Base-by-base conservation (phyloP, 768 basidiomycete genomes). In the Hericium rajendrae region DNA sequence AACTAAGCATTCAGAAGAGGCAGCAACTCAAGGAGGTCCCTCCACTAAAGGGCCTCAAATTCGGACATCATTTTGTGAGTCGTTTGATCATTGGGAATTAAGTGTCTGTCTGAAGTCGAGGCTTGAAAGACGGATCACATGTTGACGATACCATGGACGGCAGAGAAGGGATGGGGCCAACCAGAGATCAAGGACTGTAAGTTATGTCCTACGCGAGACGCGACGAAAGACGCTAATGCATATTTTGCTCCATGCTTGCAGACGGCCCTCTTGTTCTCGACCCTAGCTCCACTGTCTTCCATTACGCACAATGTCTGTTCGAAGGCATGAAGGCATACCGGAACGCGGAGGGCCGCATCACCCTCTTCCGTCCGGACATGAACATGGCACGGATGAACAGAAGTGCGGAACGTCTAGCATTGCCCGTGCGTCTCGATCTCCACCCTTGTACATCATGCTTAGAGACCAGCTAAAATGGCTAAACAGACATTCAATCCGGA, bases 321-420 rank as follows among this genome's bases (percentile, higher is more conserved):
- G 78, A 81, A 61, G 75, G 79, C 11, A 69, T 80, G 68, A 80
- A 81, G 62, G 79, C 78, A 1, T 80, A 79, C 63, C 69, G 73
- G 54, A 70, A 73, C 56, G 68, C 74, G 51, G 68, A 71, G 56
- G 77, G 75, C 6, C 72, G 71, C 20, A 68, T 78, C 13, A 70
- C 74, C 10, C 62, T 79, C 37, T 80, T 81, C 70, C 66, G 79
- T 41, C 79, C 78, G 10, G 78, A 80, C 64, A 72, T 73, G 73
- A 80, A 80, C 66, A 80, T 80, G 78, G 68, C 70, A 38, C 69
- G 79, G 18, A 76, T 81, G 77, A 76, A 74, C 67, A 65, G 67
- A 48, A 74, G 72, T 61, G 78, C 78, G 9, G 62, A 69, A 3
- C 68, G 78, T 22, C 69, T 74, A 48, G 74, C 70, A 13, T 54